Conservation (phyloP, 768 basidiomycete species). For the Lactarius deliciosus region DNA sequence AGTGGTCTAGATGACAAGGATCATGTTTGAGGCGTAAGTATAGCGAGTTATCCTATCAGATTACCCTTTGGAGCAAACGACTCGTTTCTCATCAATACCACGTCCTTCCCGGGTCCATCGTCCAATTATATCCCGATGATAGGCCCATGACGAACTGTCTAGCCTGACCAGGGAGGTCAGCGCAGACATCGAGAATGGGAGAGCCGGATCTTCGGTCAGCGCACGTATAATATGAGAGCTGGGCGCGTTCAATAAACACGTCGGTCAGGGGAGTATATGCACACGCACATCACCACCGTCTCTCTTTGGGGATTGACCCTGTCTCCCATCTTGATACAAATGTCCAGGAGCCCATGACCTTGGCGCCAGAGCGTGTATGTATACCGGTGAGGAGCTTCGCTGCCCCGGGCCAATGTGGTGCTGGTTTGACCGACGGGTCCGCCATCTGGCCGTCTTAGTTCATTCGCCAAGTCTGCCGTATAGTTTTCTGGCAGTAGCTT, state of each 20-base stretch:
- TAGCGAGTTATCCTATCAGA: neutral
- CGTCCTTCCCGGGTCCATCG: constrained; percentile 26
- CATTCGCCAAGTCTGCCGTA: constrained; percentile 35
- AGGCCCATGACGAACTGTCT: constrained; percentile 44
- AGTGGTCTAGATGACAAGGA: neutral
- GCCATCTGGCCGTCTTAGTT: constrained; percentile 2
- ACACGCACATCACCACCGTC: constrained; percentile 48
- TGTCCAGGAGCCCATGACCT: constrained; percentile 38
- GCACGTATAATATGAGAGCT: constrained; percentile 48
- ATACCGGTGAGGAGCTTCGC: constrained; percentile 35
- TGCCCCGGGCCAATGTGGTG: neutral
- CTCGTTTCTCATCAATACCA: constrained; percentile 3
- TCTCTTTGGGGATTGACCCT: constrained; percentile 44
- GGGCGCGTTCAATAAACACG: neutral
- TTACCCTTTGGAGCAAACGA: neutral
- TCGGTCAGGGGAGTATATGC: neutral
- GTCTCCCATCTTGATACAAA: constrained; percentile 41
- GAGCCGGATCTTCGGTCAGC: constrained; percentile 40
- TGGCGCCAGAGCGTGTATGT: constrained; percentile 49
- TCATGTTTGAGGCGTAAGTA: neutral
- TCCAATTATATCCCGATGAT: constrained; percentile 42
- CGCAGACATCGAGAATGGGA: constrained; percentile 40
- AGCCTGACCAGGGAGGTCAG: constrained; percentile 41
- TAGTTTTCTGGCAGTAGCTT: constrained; percentile 30
- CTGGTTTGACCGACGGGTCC: neutral